Conservation (phyloP, 208 protist genomes). For the Trichomonas vaginalis region DNA sequence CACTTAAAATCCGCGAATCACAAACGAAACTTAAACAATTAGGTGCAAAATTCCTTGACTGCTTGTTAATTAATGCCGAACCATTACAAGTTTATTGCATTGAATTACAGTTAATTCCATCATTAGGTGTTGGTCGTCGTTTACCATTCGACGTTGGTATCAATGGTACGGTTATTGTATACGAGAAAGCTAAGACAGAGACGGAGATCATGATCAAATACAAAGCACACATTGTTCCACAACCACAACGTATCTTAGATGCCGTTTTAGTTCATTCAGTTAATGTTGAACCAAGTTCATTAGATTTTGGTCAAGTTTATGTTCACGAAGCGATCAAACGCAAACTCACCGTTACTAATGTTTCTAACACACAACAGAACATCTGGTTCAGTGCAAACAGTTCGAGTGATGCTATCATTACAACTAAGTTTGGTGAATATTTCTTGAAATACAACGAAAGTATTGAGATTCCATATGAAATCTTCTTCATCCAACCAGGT, state of each 20-base stretch:
- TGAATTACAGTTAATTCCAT: not conserved
- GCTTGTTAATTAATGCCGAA: not conserved
- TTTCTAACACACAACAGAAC: not conserved
- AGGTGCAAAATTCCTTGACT: not conserved
- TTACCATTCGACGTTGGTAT: not conserved
- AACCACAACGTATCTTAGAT: not conserved
- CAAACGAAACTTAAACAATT: not conserved
- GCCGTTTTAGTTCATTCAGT: not conserved
- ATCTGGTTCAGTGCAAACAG: not conserved
- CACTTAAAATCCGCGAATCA: not conserved
- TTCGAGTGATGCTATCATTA: not conserved
- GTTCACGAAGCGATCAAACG: not conserved
- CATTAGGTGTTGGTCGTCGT: not conserved
- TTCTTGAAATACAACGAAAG: not conserved
- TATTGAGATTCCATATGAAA: not conserved
- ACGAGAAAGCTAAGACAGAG: not conserved
- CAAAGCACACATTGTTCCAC: not conserved
- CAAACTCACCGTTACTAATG: not conserved
- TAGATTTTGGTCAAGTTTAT: not conserved
- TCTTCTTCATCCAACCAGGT: not conserved
- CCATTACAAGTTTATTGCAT: not conserved
- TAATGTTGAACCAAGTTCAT: not conserved
- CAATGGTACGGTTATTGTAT: not conserved
- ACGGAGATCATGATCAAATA: not conserved
- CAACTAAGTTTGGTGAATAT: not conserved